Evolutionary conservation across 2,329 filamentous ascomycete species (phyloP).

Genomic region (Beauveria sp.): DNA sequence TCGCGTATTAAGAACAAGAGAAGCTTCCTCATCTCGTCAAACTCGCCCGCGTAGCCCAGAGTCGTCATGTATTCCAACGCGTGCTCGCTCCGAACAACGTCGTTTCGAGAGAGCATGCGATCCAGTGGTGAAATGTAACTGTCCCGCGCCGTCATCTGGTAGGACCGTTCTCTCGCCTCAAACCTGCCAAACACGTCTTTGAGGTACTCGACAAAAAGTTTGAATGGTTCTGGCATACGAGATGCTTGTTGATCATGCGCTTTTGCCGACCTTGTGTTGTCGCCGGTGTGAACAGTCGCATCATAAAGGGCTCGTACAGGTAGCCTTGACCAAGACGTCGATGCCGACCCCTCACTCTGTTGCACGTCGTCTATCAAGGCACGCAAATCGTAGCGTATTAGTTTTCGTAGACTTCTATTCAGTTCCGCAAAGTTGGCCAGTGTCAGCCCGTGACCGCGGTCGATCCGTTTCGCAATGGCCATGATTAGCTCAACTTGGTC

Average conservation of each 20-base stretch:
- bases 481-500: conserved; percentile 24
- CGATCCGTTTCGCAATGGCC: conserved; percentile 22
- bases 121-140: conserved; percentile 25
- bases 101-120: conserved; percentile 24
- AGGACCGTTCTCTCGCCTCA: neutral
- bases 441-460: conserved; percentile 18
- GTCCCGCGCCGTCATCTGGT: conserved; percentile 14
- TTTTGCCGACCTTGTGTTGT: neutral
- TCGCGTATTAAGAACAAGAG: conserved; percentile 51
- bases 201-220: neutral
- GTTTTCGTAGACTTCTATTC: conserved; percentile 19
- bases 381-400: conserved; percentile 15
- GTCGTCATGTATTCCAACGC: conserved; percentile 54
- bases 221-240: neutral
- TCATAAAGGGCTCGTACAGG: neutral
- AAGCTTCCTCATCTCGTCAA: conserved; percentile 47
- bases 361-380: neutral
- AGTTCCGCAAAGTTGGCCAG: conserved; percentile 19
- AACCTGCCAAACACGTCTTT: conserved; percentile 3
- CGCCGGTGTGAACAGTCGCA: neutral
- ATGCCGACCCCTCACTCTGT: neutral
- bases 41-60: conserved; percentile 54
- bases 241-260: neutral
- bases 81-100: conserved; percentile 30
- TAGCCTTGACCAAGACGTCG: neutral